A percentile compares a stretch with the other conserved stretches of the same genome.
Evolutionary conservation across 495 filamentous ascomycete species (phyloP).

Genomic region (Friedmanniomyces simplex): DNA sequence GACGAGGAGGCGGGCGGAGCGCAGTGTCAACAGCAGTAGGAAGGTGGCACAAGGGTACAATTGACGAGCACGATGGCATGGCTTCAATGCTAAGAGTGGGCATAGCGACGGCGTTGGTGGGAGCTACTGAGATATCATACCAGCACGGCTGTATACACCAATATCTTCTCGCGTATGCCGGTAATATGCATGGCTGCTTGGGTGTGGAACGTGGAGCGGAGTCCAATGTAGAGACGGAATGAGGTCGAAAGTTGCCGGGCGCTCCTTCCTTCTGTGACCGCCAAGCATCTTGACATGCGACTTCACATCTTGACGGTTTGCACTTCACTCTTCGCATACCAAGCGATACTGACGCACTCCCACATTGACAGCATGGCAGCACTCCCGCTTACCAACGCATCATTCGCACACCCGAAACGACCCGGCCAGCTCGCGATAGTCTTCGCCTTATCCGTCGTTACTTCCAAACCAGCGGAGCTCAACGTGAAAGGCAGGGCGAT

Average conservation of each 20-base stretch:
- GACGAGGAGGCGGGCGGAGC: conserved; percentile 42
- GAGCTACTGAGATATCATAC: neutral
- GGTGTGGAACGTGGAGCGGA: neutral
- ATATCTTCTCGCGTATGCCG: no score
- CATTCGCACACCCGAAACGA: neutral
- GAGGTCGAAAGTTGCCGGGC: neutral
- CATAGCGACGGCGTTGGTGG: conserved; percentile 5
- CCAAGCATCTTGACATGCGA: no score
- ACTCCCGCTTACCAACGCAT: neutral
- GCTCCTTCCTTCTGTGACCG: neutral
- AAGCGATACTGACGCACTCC: neutral
- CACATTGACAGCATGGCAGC: neutral
- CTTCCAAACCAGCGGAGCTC: conserved; percentile 16
- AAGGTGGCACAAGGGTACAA: neutral
- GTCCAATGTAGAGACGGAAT: neutral
- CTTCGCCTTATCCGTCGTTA: conserved; percentile 18
- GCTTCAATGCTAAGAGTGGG: neutral
- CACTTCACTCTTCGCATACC: neutral
- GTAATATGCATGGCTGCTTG: no score
- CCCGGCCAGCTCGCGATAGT: conserved; percentile 16
- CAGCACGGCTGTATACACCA: neutral
- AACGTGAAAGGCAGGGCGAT: conserved; percentile 4
- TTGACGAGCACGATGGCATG: neutral
- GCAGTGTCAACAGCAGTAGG: conserved; percentile 81
- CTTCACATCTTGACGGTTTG: neutral